Percentiles rank a stretch among this genome's conserved stretches.
phyloP scores from a whole-genome alignment of 2,329 filamentous ascomycete genomes.

The Ophiostoma ulmi region DNA sequence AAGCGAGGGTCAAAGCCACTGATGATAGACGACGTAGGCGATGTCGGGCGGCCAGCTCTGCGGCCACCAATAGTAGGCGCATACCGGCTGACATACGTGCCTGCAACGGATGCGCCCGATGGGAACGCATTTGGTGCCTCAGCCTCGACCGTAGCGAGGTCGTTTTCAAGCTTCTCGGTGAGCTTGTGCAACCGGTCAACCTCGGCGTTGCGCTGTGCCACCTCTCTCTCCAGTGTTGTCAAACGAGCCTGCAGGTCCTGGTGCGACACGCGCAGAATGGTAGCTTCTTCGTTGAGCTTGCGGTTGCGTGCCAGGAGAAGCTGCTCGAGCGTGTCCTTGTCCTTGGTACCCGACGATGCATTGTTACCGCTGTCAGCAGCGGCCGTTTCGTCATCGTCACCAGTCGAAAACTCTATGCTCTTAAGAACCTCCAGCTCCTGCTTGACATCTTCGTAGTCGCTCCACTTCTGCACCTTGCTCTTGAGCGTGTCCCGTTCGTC shows the following conservation, averaged over 20 bases:
- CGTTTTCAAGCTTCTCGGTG: conserved; percentile 85
- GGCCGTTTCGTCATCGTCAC: conserved; percentile 67
- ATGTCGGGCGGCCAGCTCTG: conserved; percentile 51
- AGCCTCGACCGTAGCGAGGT: conserved; percentile 80
- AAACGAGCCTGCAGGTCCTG: conserved; percentile 81
- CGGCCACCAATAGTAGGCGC: conserved; percentile 53
- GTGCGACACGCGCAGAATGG: conserved; percentile 86
- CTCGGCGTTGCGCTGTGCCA: conserved; percentile 77
- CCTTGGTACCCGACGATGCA: conserved; percentile 45
- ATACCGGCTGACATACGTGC: conserved; percentile 79
- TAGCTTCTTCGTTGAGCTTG: conserved; percentile 90
- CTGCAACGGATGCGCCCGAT: conserved; percentile 85
- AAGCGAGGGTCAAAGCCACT: conserved; percentile 80
- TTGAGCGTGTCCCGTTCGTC: conserved; percentile 77
- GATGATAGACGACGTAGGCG: conserved; percentile 95
- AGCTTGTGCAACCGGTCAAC: conserved; percentile 79
- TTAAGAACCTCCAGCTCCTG: conserved; percentile 94
- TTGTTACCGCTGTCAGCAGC: conserved; percentile 34
- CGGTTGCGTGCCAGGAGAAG: conserved; percentile 90
- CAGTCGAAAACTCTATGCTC: conserved; percentile 94
- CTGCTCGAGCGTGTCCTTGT: conserved; percentile 82
- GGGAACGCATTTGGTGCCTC: conserved; percentile 80
- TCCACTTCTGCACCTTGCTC: conserved; percentile 78
- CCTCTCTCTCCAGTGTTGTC: conserved; percentile 73
- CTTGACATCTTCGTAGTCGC: conserved; percentile 93